Percentiles rank a stretch among this genome's conserved stretches.
Evolutionary conservation across 2,329 filamentous ascomycete species (phyloP).

Genomic region (Neofusicoccum parvum): DNA sequence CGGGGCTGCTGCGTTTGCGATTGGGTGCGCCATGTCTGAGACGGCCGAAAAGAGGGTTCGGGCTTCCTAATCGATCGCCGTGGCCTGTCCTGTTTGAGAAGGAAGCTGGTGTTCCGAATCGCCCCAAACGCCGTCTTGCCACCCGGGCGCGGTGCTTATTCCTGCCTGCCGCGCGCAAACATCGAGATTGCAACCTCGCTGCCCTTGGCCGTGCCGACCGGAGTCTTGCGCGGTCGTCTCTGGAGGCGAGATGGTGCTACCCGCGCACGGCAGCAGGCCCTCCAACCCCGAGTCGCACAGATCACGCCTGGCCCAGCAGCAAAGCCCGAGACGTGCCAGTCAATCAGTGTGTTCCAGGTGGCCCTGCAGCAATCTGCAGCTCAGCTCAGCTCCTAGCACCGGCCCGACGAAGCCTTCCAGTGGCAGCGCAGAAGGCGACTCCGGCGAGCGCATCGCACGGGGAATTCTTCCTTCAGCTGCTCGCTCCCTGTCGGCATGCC

Average conservation of each 20-base stretch:
- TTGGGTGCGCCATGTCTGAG: neutral
- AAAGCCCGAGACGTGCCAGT: neutral
- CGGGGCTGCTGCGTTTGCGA: neutral
- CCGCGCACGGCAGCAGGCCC: neutral
- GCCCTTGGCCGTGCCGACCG: neutral
- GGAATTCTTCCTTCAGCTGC: no score
- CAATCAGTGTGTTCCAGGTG: neutral
- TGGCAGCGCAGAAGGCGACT: neutral
- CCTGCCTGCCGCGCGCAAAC: neutral
- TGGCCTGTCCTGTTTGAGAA: neutral
- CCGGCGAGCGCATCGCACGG: no score
- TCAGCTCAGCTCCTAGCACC: neutral
- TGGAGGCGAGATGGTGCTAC: no score
- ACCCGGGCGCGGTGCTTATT: neutral
- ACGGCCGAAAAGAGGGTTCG: neutral
- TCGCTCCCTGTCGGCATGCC: no score
- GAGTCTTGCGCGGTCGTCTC: no score
- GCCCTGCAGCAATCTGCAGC: neutral
- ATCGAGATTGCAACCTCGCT: no score
- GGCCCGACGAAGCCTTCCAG: neutral
- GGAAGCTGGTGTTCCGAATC: neutral
- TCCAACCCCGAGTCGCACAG: slow-evolving; percentile 8
- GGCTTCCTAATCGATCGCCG: neutral
- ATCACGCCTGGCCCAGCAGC: neutral
- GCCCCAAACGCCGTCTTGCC: no score